Evolutionary conservation across 1,284 basidiomycete genomes (phyloP).

Genomic region (Sporisorium exsertum): DNA sequence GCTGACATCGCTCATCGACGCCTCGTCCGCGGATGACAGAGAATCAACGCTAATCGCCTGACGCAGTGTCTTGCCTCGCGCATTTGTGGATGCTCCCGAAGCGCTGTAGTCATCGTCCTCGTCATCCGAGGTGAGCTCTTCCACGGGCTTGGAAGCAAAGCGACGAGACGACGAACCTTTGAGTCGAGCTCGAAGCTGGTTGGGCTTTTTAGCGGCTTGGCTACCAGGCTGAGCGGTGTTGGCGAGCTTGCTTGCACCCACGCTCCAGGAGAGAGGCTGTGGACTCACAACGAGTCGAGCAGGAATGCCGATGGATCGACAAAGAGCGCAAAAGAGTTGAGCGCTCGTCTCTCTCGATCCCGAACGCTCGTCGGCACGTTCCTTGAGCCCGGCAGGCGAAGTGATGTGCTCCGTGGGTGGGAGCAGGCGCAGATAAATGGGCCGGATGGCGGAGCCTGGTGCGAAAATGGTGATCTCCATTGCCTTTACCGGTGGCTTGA

Average conservation of each 20-base stretch:
- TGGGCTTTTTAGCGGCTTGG: constrained; percentile 63
- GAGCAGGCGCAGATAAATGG: constrained; percentile 68
- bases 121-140: constrained; percentile 58
- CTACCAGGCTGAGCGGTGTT: constrained; percentile 47
- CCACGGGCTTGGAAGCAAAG: constrained; percentile 42
- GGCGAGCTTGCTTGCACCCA: constrained; percentile 67
- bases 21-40: constrained; percentile 22
- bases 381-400: constrained; percentile 86
- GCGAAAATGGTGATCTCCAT: constrained; percentile 71
- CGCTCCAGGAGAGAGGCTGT: constrained; percentile 87
- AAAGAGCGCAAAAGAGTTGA: constrained; percentile 90
- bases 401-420: constrained; percentile 78
- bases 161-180: constrained; percentile 15
- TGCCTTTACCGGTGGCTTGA: constrained; percentile 29
- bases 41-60: constrained; percentile 21
- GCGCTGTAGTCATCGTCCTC: constrained; percentile 21
- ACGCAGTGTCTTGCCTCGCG: constrained; percentile 9
- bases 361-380: constrained; percentile 81
- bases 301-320: constrained; percentile 87
- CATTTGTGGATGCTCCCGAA: constrained; percentile 19
- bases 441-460: constrained; percentile 49
- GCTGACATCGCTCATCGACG: constrained; percentile 15
- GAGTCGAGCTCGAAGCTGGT: constrained; percentile 22
- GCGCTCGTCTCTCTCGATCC: constrained; percentile 90
- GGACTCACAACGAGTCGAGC: constrained; percentile 88